Evolutionary conservation across 2,329 filamentous ascomycete genomes (phyloP), one percentile per base, ranked within the genome.

Genomic region (Fusarium lyarnte): DNA sequence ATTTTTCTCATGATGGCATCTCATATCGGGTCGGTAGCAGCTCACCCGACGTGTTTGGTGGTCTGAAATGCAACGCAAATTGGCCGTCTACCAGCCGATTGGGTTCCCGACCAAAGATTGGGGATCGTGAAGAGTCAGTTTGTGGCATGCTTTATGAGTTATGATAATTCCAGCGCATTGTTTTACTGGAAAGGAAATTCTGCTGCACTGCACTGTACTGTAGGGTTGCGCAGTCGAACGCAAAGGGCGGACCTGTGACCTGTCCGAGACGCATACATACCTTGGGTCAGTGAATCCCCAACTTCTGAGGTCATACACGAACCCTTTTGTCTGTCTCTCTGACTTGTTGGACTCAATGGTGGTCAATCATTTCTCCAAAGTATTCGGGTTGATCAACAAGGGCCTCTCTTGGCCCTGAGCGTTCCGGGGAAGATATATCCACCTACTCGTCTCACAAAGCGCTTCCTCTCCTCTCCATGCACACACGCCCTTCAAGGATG

Each of bases 11-110:
- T 67, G 49, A 62, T 58, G 49, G 58, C 46, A 66, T 51, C 51
- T 66, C 27, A 39, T 58, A 33, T 29, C n/a, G 36, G 10, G 31
- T 58, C 60, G 63, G 63, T 33, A 58, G 47, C 42, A 66, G 43
- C 63, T 66, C 63, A 65, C 49, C 68, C 68, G 53, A 72, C 52
- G 57, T 57, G 52, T 55, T 47, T 51, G 62, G 72, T 76, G 70
- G 74, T 35, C 67, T 72, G 70, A 60, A 65, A 55, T 66, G 61
- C 31, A 36, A 60, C 62, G 8, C 42, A 60, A 74, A 63, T 64
- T 72, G 64, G 51, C 72, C 63, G 67, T 70, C 61, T 47, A 73
- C 70, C 70, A 42, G 62, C 70, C 61, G 66, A 73, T 73, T 73
- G 70, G 70, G 53, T 73, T 67, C 61, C 53, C 49, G 46, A n/a